Evolutionary conservation across 2,329 filamentous ascomycete genomes (phyloP), one percentile per base, ranked within the genome.

Genomic region (Aspergillus ruber): DNA sequence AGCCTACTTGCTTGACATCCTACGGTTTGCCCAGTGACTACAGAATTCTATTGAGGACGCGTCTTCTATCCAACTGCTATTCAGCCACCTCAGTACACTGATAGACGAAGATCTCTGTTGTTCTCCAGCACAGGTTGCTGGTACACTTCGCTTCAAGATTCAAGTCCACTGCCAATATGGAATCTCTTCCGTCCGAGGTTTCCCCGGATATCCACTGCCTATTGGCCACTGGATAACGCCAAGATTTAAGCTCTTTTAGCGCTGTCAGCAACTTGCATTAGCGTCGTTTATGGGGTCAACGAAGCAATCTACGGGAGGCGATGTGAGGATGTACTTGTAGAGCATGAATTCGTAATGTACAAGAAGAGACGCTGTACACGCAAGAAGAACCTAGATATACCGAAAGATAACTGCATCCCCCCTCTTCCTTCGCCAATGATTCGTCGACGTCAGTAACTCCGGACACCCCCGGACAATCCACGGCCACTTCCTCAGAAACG

Each of bases 401-500:
- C 60, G 53, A 42, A 63, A 63, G n/a, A 52, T 53, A 13, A 61
- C 38, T 17, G 44, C 55, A 42, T 64, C 62, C 2, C 61, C 61
- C 20, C 62, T 52, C 25, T 41, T 43, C 5, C 46, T 47, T 2
- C 62, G 53, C 62, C 62, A 64, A 12, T 44, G 25, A 51, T 64
- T 63, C 4, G 56, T 64, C 4, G 57, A 49, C 13, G 53, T 44
- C 46, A 64, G 42, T 17, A 63, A 36, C 35, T 58, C 59, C 1
- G 56, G 53, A 48, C 56, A 62, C 1, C 60, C 61, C n/a, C 51
- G 42, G 0, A 64, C 52, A 18, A 62, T 42, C 60, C 58, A 63
- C 6, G 53, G 51, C 73, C 74, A 80, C 51, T 76, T 78, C 36
- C 59, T 60, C 2, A 73, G 52, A 51, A 80, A 78, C 0, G 50